phyloP scores from a whole-genome alignment of 257 asterid species.

The Eustoma russellianum region DNA sequence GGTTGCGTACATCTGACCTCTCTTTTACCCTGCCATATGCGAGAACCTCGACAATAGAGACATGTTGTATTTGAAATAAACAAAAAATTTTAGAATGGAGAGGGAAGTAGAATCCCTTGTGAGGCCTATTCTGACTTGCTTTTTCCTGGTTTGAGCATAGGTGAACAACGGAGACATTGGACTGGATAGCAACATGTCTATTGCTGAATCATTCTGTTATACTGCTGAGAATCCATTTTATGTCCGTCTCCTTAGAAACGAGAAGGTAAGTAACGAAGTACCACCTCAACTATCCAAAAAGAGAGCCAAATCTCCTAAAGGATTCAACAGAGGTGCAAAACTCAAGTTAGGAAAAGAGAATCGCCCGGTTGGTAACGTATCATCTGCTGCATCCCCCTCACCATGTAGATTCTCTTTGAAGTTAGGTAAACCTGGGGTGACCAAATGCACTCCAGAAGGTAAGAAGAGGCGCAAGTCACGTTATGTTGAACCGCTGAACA shows the following conservation, averaged over 20 bases:
- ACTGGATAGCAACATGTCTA: constrained; percentile 25
- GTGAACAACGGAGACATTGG: constrained; percentile 81
- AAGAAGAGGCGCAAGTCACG: constrained; percentile 68
- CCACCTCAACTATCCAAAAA: constrained; percentile 40
- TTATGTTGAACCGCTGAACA: constrained; percentile 34
- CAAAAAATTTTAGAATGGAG: too few species aligned
- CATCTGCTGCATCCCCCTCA: constrained; percentile 38
- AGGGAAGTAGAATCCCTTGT: too few species aligned
- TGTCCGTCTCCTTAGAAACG: constrained; percentile 38
- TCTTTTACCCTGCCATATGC: too few species aligned
- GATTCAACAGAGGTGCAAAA: constrained; percentile 14
- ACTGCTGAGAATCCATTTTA: constrained; percentile 48
- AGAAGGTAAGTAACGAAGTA: constrained; percentile 19
- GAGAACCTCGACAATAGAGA: too few species aligned
- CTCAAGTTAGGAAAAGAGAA: constrained; percentile 42
- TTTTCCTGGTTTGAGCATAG: constrained; percentile 17
- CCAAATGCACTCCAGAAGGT: constrained; percentile 56
- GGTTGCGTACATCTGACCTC: too few species aligned
- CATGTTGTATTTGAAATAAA: too few species aligned
- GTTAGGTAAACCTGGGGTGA: constrained; percentile 31
- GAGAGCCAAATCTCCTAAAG: constrained; percentile 56
- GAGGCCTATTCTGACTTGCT: not conserved
- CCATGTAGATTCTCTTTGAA: constrained; percentile 25
- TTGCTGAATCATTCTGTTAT: constrained; percentile 36
- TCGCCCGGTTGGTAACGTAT: constrained; percentile 17